A percentile compares a stretch with the other conserved stretches of the same genome.
Evolutionary conservation across 768 basidiomycete genomes (phyloP).

Genomic region (Lentinula boryana): DNA sequence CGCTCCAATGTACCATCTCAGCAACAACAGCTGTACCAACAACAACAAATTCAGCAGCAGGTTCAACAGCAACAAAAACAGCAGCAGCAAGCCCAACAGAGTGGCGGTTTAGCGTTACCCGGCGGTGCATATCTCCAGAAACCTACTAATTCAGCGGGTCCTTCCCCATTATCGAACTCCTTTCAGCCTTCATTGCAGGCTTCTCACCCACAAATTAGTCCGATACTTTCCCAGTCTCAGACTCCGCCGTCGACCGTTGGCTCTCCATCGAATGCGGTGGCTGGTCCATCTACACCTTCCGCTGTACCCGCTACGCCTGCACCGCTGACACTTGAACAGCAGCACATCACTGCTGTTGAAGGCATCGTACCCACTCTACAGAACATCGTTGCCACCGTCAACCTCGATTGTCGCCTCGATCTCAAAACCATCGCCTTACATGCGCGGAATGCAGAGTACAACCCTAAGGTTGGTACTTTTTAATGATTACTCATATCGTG

Average conservation of each 20-base stretch:
- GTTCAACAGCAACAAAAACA: constrained; percentile 11
- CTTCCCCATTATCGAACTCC: constrained; percentile 53
- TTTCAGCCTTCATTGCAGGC: constrained; percentile 29
- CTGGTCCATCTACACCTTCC: constrained; percentile 54
- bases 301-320: constrained; percentile 61
- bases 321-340: constrained; percentile 81
- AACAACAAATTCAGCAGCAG: constrained; percentile 11
- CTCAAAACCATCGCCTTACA: constrained; percentile 98
- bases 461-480: constrained; percentile 90
- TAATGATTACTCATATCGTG: constrained; percentile 27
- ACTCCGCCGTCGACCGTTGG: constrained; percentile 21
- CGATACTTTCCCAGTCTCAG: constrained; percentile 23
- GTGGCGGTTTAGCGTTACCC: constrained; percentile 51
- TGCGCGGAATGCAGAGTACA: constrained; percentile 98
- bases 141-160: constrained; percentile 41
- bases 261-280: constrained; percentile 33
- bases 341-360: constrained; percentile 94
- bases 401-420: constrained; percentile 93
- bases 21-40: neutral
- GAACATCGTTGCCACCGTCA: constrained; percentile 99
- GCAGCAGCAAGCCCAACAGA: constrained; percentile 13
- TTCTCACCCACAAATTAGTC: constrained; percentile 17
- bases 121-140: constrained; percentile 42
- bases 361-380: constrained; percentile 99
- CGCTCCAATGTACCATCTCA: constrained; percentile 4